A percentile compares a stretch with the other conserved stretches of the same genome.
Conservation (phyloP, 1,284 basidiomycete species). For the Pseudozyma pruni region DNA sequence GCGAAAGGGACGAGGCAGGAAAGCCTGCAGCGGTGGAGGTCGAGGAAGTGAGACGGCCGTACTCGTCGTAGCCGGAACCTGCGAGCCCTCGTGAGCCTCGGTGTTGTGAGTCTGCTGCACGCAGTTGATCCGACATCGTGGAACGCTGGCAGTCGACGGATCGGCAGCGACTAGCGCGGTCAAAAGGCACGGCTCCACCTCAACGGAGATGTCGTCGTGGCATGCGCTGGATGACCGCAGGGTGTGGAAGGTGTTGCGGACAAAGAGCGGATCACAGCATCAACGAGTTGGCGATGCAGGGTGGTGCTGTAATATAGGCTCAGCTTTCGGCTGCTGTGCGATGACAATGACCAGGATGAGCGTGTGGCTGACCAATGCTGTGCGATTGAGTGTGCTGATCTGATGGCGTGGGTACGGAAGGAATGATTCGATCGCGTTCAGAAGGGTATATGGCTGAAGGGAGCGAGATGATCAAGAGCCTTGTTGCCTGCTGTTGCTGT, state of each 20-base stretch:
- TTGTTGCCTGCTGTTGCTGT: no score
- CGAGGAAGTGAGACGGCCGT: slow-evolving; percentile 15
- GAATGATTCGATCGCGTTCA: no score
- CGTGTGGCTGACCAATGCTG: no score
- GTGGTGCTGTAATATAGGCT: no score
- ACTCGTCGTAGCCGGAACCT: slow-evolving; percentile 29
- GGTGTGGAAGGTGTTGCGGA: background rate
- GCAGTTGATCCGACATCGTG: slow-evolving; percentile 32
- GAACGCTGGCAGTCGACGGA: background rate
- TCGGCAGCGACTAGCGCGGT: slow-evolving; percentile 8
- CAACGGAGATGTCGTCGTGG: background rate
- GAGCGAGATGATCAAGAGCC: no score
- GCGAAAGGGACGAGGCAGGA: slow-evolving; percentile 8
- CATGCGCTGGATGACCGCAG: slow-evolving; percentile 11
- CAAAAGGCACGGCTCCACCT: background rate
- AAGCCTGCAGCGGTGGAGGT: slow-evolving; percentile 13
- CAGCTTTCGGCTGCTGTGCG: no score
- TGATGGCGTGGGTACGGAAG: no score
- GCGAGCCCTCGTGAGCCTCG: slow-evolving; percentile 19
- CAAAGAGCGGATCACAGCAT: no score
- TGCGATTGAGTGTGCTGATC: no score
- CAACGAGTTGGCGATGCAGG: no score
- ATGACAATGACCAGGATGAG: no score
- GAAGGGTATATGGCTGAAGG: no score
- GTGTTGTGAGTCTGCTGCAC: slow-evolving; percentile 12